Percentiles rank a stretch among this genome's conserved stretches.
phyloP scores from a whole-genome alignment of 2,329 filamentous ascomycete species.

The Spiromastix sp. region DNA sequence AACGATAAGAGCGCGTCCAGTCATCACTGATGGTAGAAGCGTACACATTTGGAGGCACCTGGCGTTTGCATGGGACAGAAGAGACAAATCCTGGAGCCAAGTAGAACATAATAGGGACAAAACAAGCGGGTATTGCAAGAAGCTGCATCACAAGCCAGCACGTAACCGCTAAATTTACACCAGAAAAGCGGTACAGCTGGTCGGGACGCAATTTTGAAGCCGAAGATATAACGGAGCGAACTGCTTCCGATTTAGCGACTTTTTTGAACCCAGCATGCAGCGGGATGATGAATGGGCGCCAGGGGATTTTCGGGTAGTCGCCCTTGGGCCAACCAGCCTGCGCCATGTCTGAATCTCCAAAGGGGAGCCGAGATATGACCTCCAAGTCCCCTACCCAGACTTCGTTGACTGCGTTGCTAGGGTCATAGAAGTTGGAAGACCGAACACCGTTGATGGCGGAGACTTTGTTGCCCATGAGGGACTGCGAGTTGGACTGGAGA shows the following conservation, averaged over 20 bases:
- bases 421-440: conserved; percentile 24
- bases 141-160: conserved; percentile 7
- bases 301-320: conserved; percentile 27
- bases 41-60: too few relatives aligned
- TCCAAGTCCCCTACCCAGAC: conserved; percentile 28
- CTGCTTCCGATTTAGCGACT: conserved; percentile 2
- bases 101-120: conserved; percentile 3
- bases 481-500: conserved; percentile 20
- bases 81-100: too few relatives aligned
- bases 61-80: too few relatives aligned
- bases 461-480: conserved; percentile 26
- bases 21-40: too few relatives aligned
- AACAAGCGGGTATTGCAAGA: conserved; percentile 1
- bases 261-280: conserved; percentile 10
- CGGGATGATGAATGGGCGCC: conserved; percentile 31
- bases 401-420: conserved; percentile 29
- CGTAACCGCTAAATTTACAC: background rate
- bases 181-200: background rate
- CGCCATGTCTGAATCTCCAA: conserved; percentile 28
- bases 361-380: conserved; percentile 28
- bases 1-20: too few relatives aligned
- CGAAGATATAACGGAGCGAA: background rate
- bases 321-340: conserved; percentile 25
- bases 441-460: conserved; percentile 24
- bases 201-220: background rate